Evolutionary conservation across 306 rosid genomes (phyloP).

Genomic region (Medicago ruthenica): DNA sequence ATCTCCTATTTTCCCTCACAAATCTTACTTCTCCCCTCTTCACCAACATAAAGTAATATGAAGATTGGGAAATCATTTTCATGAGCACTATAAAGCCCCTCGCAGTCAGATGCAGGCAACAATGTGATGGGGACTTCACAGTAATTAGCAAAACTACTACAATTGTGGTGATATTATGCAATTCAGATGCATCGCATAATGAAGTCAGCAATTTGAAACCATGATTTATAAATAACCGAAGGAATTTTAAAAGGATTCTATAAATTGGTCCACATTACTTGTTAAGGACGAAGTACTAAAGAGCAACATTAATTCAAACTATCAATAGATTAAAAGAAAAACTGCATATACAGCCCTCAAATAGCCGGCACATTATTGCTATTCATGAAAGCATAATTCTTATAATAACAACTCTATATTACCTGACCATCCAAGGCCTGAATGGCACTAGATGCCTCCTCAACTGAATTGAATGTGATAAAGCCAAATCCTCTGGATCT

Average conservation of each 20-base stretch:
- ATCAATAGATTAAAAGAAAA: neutral
- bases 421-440: slow-evolving; percentile 94
- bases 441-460: slow-evolving; percentile 88
- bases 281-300: neutral
- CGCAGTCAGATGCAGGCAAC: neutral
- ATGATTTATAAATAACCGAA: neutral
- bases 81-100: neutral
- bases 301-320: slow-evolving; percentile 8
- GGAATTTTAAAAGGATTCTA: neutral
- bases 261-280: neutral
- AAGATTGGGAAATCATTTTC: neutral
- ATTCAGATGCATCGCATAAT: neutral
- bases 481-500: slow-evolving; percentile 95
- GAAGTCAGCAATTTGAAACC: neutral
- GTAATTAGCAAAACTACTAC: neutral
- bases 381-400: slow-evolving; percentile 6
- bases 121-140: neutral
- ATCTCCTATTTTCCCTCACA: neutral
- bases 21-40: neutral
- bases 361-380: neutral
- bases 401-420: slow-evolving; percentile 13
- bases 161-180: neutral
- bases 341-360: slow-evolving; percentile 8
- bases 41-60: neutral
- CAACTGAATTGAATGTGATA: slow-evolving; percentile 65